phyloP scores from a whole-genome alignment of 805 yeast species.

The Candida cerambycidarum region DNA sequence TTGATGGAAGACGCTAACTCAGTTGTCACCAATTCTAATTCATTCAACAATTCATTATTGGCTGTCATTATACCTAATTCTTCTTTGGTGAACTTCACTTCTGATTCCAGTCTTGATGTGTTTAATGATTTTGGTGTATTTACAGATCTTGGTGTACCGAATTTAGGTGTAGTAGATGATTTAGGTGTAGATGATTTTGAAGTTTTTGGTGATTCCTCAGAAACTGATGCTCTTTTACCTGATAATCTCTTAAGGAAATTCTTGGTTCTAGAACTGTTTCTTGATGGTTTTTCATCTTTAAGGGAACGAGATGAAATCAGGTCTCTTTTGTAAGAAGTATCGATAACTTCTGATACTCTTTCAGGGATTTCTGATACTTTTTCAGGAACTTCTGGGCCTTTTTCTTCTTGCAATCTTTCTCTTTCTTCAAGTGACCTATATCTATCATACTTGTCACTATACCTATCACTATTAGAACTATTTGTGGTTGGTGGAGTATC shows the following conservation, averaged over 20 bases:
- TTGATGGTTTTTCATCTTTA: constrained; percentile 7
- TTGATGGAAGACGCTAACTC: constrained; percentile 73
- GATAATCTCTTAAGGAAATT: constrained; percentile 36
- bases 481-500: constrained; percentile 5
- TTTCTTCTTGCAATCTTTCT: constrained; percentile 9
- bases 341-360: no score
- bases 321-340: neutral
- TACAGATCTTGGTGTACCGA: constrained; percentile 4
- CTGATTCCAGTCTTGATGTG: constrained; percentile 13
- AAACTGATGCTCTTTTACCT: constrained; percentile 18
- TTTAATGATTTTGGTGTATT: constrained; percentile 7
- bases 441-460: neutral
- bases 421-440: no score
- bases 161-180: constrained; percentile 2
- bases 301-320: neutral
- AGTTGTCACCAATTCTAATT: constrained; percentile 64
- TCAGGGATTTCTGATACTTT: neutral
- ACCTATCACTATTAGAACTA: neutral
- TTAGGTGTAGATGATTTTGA: constrained; percentile 16
- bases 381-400: neutral
- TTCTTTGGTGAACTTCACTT: constrained; percentile 48
- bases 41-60: constrained; percentile 57
- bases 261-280: constrained; percentile 25
- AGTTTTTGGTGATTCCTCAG: constrained; percentile 13
- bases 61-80: constrained; percentile 63